phyloP scores from a whole-genome alignment of 2,329 filamentous ascomycete genomes.

The Beauveria bassiana region DNA sequence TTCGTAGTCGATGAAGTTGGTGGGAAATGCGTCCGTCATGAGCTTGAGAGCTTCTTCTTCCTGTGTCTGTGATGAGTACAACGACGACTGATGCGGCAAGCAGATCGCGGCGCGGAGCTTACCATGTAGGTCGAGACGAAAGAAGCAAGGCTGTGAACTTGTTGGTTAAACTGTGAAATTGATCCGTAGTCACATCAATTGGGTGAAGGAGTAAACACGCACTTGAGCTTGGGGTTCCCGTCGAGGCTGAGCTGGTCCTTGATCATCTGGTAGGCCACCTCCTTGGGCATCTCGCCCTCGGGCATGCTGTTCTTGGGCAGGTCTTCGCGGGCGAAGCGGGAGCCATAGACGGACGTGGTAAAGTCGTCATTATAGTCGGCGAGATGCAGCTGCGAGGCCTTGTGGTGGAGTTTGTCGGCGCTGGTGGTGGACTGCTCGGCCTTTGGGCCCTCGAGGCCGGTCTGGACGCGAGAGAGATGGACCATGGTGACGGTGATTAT shows the following conservation, averaged over 20 bases:
- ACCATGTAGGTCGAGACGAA: slow-evolving; percentile 98
- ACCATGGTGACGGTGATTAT: not conserved
- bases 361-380: slow-evolving; percentile 48
- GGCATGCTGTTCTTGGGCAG: slow-evolving; percentile 82
- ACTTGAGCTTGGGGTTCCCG: slow-evolving; percentile 83
- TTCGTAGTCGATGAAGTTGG: slow-evolving; percentile 92
- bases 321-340: slow-evolving; percentile 71
- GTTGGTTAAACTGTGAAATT: not conserved
- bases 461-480: slow-evolving; percentile 9
- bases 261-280: slow-evolving; percentile 95
- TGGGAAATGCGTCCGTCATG: slow-evolving; percentile 85
- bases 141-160: slow-evolving; percentile 60
- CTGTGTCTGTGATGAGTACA: slow-evolving; percentile 30
- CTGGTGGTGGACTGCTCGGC: not conserved
- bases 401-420: slow-evolving; percentile 27
- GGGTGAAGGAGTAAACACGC: slow-evolving; percentile 11
- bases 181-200: too few relatives aligned
- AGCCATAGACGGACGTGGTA: slow-evolving; percentile 81
- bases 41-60: slow-evolving; percentile 94
- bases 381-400: slow-evolving; percentile 37
- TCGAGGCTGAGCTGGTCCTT: slow-evolving; percentile 89
- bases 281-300: slow-evolving; percentile 79
- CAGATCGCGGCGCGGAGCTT: slow-evolving; percentile 18
- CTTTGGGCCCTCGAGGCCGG: not conserved
- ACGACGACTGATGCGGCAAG: not conserved